Percentiles rank a stretch among this genome's conserved stretches.
phyloP scores from a whole-genome alignment of 306 rosid species.

The Echinosophora koreensis region DNA sequence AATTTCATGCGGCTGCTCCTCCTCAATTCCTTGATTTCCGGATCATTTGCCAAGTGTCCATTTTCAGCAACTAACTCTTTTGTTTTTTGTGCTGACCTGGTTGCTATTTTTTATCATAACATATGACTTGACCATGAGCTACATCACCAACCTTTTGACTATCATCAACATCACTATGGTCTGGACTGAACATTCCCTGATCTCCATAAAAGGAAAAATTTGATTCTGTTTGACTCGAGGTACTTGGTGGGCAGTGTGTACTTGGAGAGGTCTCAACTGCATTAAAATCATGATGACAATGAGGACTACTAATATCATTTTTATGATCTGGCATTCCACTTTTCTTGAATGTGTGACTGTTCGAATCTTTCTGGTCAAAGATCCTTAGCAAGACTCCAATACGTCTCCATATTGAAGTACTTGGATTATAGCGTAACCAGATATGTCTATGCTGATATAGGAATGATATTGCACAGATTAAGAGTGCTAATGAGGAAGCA shows the following conservation, averaged over 20 bases:
- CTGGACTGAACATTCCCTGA: slow-evolving; percentile 36
- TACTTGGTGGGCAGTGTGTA: slow-evolving; percentile 53
- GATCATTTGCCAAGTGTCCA: no score
- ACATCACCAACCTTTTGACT: background rate
- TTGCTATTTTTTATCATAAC: no score
- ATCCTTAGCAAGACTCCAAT: slow-evolving; percentile 29
- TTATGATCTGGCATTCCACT: background rate
- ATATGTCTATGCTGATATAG: slow-evolving; percentile 45
- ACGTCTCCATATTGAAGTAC: slow-evolving; percentile 45
- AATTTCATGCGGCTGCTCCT: no score
- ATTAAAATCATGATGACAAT: background rate
- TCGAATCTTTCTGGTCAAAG: slow-evolving; percentile 53
- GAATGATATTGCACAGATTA: slow-evolving; percentile 41
- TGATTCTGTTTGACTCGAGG: slow-evolving; percentile 39
- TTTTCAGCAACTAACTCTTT: no score
- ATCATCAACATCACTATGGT: background rate
- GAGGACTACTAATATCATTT: slow-evolving; percentile 10
- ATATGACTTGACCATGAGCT: background rate
- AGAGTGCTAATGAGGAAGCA: slow-evolving; percentile 50
- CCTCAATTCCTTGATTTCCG: no score
- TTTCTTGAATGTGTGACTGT: slow-evolving; percentile 56
- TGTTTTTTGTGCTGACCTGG: no score
- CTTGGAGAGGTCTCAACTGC: slow-evolving; percentile 43
- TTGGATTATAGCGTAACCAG: background rate
- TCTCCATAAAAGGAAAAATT: slow-evolving; percentile 20